Evolutionary conservation across 2,329 filamentous ascomycete species (phyloP).

Genomic region (Gliomastix tumulicola): DNA sequence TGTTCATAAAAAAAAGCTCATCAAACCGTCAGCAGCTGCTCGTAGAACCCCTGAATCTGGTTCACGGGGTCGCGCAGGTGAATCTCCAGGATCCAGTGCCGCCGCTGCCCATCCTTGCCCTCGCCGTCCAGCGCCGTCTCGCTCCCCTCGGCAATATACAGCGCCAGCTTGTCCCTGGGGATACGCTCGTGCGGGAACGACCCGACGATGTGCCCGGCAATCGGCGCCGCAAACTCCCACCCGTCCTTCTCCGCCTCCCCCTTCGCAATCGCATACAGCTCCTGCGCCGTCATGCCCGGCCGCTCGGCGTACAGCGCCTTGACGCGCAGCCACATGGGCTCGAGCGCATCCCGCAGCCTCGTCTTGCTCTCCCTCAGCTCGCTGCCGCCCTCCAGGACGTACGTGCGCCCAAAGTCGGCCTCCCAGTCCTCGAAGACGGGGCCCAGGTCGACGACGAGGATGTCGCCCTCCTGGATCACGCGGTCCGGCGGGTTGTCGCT

Average conservation of each 20-base stretch:
- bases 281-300: constrained; percentile 37
- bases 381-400: constrained; percentile 30
- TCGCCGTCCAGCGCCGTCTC: constrained; percentile 26
- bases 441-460: constrained; percentile 42
- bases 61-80: constrained; percentile 32
- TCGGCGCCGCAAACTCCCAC: constrained; percentile 33
- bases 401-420: constrained; percentile 46
- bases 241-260: constrained; percentile 27
- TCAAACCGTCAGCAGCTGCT: constrained; percentile 23
- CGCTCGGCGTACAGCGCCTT: constrained; percentile 28
- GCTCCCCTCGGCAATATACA: constrained; percentile 39
- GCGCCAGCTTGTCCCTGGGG: constrained; percentile 32
- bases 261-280: constrained; percentile 36
- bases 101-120: constrained; percentile 29
- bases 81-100: constrained; percentile 45
- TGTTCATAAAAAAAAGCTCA: not conserved
- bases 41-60: constrained; percentile 33
- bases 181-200: constrained; percentile 44
- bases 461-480: constrained; percentile 37
- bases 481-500: constrained; percentile 42
- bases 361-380: constrained; percentile 37
- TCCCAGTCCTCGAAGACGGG: constrained; percentile 46
- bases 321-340: constrained; percentile 37
- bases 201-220: constrained; percentile 41
- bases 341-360: constrained; percentile 33